Evolutionary conservation across 352 stramenopile genomes (phyloP).

Genomic region (Blastocystis sp.): DNA sequence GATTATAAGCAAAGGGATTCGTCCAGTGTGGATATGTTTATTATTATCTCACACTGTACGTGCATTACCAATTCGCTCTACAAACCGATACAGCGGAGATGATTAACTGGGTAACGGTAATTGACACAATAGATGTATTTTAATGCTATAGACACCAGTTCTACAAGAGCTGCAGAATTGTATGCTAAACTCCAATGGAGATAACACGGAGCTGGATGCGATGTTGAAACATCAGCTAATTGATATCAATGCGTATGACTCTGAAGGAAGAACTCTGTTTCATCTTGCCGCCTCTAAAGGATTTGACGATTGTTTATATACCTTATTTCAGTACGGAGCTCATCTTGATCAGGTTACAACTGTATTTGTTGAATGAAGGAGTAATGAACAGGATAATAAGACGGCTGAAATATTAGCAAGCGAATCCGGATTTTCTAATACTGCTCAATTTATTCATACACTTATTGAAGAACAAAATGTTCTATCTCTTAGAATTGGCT

Average conservation of each 20-base stretch:
- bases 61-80: background rate
- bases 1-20: background rate
- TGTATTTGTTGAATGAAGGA: background rate
- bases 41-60: constrained; percentile 46
- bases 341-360: constrained; percentile 19
- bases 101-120: constrained; percentile 42
- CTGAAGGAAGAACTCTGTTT: constrained; percentile 21
- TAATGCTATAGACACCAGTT: constrained; percentile 25
- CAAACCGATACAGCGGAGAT: background rate
- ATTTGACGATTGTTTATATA: constrained; percentile 47
- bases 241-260: constrained; percentile 59
- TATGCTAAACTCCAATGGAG: constrained; percentile 2
- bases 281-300: constrained; percentile 32
- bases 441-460: constrained; percentile 11
- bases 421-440: constrained; percentile 50
- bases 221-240: background rate
- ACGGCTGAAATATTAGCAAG: background rate
- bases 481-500: background rate
- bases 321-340: constrained; percentile 48
- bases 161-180: constrained; percentile 24
- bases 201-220: background rate
- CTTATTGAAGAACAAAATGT: constrained; percentile 25
- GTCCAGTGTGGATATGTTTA: background rate
- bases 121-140: background rate
- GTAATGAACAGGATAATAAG: constrained; percentile 34